Base-by-base conservation (phyloP, 1,139 yeast genomes). In the Taphrina flavorubra region DNA sequence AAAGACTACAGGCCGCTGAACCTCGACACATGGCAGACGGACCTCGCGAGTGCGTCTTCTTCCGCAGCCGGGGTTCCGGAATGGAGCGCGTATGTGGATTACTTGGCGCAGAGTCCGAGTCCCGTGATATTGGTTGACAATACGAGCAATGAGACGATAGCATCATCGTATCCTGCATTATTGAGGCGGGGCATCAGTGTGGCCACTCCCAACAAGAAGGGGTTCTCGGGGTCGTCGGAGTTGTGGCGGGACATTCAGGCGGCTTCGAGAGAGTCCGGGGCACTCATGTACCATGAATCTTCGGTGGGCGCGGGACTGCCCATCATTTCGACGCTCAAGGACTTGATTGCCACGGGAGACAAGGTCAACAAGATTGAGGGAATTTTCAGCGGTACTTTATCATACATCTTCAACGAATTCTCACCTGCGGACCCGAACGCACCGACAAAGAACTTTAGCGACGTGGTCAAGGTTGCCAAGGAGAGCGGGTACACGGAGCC, bases 291-390 rank as follows among this genome's bases (percentile, higher is more conserved):
- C 82, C 99, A 94, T 77, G 99, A 95, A 82, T 96, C 98, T 65
- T 90, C 98, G n/a, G 99, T 94, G 69, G 99, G 98, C 76, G 99
- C 99, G 53, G 99, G 98, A 69, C 84, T 95, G 77, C 99, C 99
- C 71, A 86, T 94, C 72, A 87, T 94, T 74, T 88, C 92, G 63
- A 90, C 97, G 68, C 82, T 94, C 76, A 88, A 87, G 76, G 99
- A 94, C 78, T 83, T 94, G 79, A 83, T 94, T 62, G 84, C 85
- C 72, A 94, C 99, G 68, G 99, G 99, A 72, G 99, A 94, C 79
- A 87, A 90, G 80, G 86, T 95, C 71, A 88, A 87, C 75, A 89
- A 87, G 77, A 89, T 94, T 74, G 98, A 94, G 81, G 99, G 99
- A 73, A 92, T 94, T 75, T 89, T 95, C 76, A 91, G 97, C 8